These are phyloP conservation scores for Agaricus subrufescens DNA, from an alignment of 768 basidiomycete genomes.

Conservation along the genomic window DNA sequence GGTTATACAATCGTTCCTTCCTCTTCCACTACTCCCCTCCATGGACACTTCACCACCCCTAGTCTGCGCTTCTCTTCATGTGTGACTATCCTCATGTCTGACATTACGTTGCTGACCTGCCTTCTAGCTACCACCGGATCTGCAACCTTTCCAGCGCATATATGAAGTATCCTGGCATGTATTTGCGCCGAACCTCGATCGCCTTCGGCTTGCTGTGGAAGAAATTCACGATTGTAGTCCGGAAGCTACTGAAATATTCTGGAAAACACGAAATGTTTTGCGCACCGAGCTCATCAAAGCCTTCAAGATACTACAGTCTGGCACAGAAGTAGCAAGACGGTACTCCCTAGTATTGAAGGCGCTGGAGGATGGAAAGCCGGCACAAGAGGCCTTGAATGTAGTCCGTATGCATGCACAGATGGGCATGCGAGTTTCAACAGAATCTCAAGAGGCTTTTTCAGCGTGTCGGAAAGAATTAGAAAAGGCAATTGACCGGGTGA, in stretches of 20 bases:
- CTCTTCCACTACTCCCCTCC: no score
- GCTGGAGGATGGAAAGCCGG: not conserved
- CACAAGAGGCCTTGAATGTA: not conserved
- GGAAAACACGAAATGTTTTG: not conserved
- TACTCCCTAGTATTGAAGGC: not conserved
- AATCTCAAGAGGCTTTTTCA: not conserved
- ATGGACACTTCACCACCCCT: no score
- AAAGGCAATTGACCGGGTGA: not conserved
- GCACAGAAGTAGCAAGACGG: not conserved
- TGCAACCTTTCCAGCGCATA: not conserved
- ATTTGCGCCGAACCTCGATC: not conserved
- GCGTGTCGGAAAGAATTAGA: not conserved
- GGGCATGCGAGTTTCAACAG: not conserved
- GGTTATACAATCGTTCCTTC: no score
- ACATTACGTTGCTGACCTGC: not conserved
- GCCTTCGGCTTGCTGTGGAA: not conserved
- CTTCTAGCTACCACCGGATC: not conserved
- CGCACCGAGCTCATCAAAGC: not conserved
- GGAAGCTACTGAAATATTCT: not conserved
- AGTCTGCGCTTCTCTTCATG: no score
- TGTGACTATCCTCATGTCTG: no score
- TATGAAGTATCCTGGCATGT: not conserved
- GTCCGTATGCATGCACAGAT: not conserved
- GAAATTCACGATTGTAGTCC: no score
- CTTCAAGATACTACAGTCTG: not conserved